These are phyloP conservation scores for Azolla pinnata DNA, from an alignment of 75 land plant genomes.

Conservation along the genomic window DNA sequence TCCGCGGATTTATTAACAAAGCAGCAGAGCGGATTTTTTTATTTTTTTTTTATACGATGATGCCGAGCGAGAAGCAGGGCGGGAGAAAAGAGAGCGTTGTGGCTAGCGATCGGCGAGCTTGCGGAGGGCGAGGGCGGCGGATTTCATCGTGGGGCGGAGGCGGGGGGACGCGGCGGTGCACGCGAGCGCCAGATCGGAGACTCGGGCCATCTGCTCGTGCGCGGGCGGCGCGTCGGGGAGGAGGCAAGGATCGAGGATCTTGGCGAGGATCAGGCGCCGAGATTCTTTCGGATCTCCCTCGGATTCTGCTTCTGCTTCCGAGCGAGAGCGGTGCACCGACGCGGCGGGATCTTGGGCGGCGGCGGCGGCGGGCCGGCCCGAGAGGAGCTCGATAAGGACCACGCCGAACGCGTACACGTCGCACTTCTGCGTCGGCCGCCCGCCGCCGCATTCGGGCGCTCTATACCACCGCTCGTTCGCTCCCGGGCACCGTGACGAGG, in stretches of 20 bases:
- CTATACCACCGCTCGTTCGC: conserved; percentile 35
- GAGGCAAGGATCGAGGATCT: conserved; percentile 60
- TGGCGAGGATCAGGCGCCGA: conserved; percentile 53
- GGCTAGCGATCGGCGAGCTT: conserved; percentile 27
- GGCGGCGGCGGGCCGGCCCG: conserved; percentile 51
- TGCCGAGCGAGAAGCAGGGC: too few relatives aligned
- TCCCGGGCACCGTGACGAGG: conserved; percentile 25
- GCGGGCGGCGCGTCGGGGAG: conserved; percentile 41
- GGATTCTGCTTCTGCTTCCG: conserved; percentile 23
- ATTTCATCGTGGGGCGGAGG: conserved; percentile 62
- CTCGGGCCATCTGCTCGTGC: conserved; percentile 54
- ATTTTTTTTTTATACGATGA: too few relatives aligned
- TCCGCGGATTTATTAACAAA: too few relatives aligned
- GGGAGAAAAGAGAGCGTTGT: too few relatives aligned
- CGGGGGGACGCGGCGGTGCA: conserved; percentile 65
- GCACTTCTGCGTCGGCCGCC: conserved; percentile 64
- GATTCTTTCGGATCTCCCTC: conserved; percentile 61
- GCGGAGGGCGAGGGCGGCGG: conserved; percentile 47
- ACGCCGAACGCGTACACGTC: conserved; percentile 79
- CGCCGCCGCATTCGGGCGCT: conserved; percentile 53
- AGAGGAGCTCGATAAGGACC: conserved; percentile 52
- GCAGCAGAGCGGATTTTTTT: too few relatives aligned
- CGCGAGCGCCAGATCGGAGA: conserved; percentile 54
- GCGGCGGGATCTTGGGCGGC: conserved; percentile 16
- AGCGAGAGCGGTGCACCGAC: conserved; percentile 6